Evolutionary conservation across 306 rosid genomes (phyloP), one percentile per base, ranked within the genome.

Genomic region (Sphenostylis stenocarpa): DNA sequence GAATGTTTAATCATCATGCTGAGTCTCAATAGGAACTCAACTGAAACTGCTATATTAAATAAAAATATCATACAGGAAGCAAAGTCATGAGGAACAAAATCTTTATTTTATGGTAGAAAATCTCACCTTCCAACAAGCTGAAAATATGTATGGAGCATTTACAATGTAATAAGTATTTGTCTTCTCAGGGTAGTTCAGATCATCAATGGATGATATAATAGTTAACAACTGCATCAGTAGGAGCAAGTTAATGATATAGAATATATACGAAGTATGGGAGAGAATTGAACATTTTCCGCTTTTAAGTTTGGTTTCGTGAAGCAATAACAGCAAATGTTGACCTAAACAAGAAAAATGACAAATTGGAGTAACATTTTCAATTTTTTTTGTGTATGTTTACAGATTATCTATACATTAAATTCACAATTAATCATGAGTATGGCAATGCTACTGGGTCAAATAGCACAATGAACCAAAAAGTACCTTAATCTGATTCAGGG

Each of bases 111-210:
- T 57, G 41, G 33, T 12, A 70, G 29, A 36, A 45, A 34, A 29
- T 83, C 81, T 82, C 77, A 94, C 98, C 97, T 89, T 90, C 98
- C 98, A 95, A 87, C 97, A 95, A 48, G 97, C 89, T 44, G 98
- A 92, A 86, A 95, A 95, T 81, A 95, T 81, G 80, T 90, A 92
- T 0, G 98, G 97, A 43, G 58, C 91, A 80, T 95, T 95, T 76
- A 88, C 97, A 57, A 95, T 78, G 86, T 85, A 95, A 84, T 95
- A 95, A 34, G 98, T 76, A 69, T 88, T 83, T 61, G 97, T 84
- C 90, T 78, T 95, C 92, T 95, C 98, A 12, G 97, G 98, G 86
- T 95, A 95, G 84, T 95, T 95, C 80, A 88, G 80, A 82, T 95
- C 98, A 84, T 95, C 98, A 66, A 95, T 88, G 83, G 91, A 92